Percentiles rank a stretch among this genome's conserved stretches.
Evolutionary conservation across 176 grass and related monocot species (phyloP).

Genomic region (Musa beccarii): DNA sequence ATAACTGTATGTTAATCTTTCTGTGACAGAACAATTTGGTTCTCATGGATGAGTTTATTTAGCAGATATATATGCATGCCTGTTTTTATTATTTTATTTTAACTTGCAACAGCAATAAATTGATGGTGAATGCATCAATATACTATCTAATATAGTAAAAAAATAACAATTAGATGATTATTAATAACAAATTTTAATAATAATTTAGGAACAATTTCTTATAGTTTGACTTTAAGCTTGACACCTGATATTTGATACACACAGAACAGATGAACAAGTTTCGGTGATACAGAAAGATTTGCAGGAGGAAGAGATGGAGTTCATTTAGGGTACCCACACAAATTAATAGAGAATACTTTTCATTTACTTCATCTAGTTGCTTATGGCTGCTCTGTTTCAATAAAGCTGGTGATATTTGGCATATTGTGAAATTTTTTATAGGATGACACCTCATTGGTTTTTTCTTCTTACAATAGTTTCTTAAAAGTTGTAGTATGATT

Average conservation of each 20-base stretch:
- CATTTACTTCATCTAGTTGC: too few species aligned
- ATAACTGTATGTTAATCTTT: background rate
- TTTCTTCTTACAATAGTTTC: too few species aligned
- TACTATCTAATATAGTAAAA: background rate
- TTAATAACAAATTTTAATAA: background rate
- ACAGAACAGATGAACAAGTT: background rate
- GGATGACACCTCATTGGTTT: too few species aligned
- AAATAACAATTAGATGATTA: background rate
- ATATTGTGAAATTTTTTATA: too few species aligned
- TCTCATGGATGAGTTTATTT: background rate
- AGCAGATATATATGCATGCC: background rate
- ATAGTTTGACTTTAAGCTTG: too few species aligned
- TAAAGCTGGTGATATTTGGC: too few species aligned
- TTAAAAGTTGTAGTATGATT: too few species aligned
- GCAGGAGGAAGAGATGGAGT: too few species aligned
- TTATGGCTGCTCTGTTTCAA: too few species aligned
- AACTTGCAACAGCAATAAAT: background rate
- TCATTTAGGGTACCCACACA: too few species aligned
- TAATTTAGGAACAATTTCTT: background rate
- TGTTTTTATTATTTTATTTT: too few species aligned
- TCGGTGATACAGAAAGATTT: background rate
- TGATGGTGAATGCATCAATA: background rate
- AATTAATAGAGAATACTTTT: too few species aligned
- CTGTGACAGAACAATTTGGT: background rate
- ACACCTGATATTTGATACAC: background rate